Evolutionary conservation across 345 rosid genomes (phyloP), one percentile per base, ranked within the genome.

Genomic region (Nephelium lappaceum): DNA sequence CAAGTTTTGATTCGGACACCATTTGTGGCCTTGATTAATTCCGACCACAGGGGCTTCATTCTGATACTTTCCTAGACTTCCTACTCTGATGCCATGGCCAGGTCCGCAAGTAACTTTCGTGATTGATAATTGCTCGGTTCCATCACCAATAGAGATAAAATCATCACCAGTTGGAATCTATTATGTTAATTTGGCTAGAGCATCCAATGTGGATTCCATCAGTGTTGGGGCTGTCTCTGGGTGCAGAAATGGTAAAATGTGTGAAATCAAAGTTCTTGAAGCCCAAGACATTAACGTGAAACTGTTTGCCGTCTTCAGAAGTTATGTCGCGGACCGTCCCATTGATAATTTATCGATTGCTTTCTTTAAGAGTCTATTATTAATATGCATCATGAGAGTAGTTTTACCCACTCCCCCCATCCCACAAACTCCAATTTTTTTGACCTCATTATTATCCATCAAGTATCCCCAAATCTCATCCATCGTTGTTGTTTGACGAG

Each of bases 201-300:
- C 86, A 68, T 11, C 91, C 95, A 38, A 89, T 79, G 78, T 91
- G 95, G 70, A 89, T 91, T 25, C 95, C 93, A 21, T 89, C 95
- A 0, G 91, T 89, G 90, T 91, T 91, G 68, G 64, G 74, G 64
- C 93, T 88, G 0, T 83, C 77, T 0, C 51, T 86, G 0, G 91
- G 92, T 2, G 93, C 88, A 0, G 25, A 67, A 72, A 90, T 24
- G 3, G 53, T 83, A 16, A 89, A 16, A 19, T 55, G 80, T 18
- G 62, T 61, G 64, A 91, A 84, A 2, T 83, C 84, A n/a, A 88
- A 3, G 79, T 87, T 83, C 39, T 71, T 74, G 75, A 87, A 84
- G 2, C 89, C 87, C 19, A 91, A 6, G 25, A 89, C 85, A 27
- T 84, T 88, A 0, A 87, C 68, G 47, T 91, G 93, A 68, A 91